Conservation (phyloP, 768 basidiomycete genomes). For the Coprinopsis marcescibilis region DNA sequence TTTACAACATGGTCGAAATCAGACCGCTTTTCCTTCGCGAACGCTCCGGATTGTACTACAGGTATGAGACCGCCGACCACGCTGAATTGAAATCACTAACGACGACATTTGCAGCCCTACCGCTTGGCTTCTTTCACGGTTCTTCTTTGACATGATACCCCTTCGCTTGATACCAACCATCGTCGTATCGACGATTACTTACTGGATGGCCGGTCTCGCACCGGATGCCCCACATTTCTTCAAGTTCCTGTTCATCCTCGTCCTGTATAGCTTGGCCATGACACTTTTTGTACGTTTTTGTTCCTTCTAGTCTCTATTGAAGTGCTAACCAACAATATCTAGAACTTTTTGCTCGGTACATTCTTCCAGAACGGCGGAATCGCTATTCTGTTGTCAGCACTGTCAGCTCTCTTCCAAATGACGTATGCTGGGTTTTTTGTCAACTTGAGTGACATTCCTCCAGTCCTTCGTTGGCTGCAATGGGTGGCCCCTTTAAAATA, state of each 20-base stretch:
- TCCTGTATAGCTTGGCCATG: constrained; percentile 79
- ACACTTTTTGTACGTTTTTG: constrained; percentile 69
- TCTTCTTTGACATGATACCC: constrained; percentile 87
- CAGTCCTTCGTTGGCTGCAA: constrained; percentile 89
- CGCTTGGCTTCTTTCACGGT: constrained; percentile 84
- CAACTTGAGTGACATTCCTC: constrained; percentile 77
- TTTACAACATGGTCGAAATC: constrained; percentile 83
- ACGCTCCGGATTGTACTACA: constrained; percentile 80
- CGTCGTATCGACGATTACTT: constrained; percentile 79
- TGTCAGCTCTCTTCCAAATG: constrained; percentile 75
- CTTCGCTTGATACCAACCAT: constrained; percentile 87
- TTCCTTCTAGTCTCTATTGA: not conserved
- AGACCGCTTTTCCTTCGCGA: constrained; percentile 88
- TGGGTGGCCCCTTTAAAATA: constrained; percentile 87
- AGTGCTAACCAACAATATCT: not conserved
- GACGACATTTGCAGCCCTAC: constrained; percentile 64
- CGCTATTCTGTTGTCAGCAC: constrained; percentile 82
- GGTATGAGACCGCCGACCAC: constrained; percentile 37
- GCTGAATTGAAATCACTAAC: not conserved
- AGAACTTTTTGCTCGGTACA: constrained; percentile 90
- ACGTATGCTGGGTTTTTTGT: constrained; percentile 93
- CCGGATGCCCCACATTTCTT: constrained; percentile 78
- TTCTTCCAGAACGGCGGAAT: constrained; percentile 83
- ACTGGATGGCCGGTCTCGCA: constrained; percentile 93
- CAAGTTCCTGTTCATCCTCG: constrained; percentile 89